Conservation (phyloP, 2,329 filamentous ascomycete genomes). For the Exophiala xenobiotica region DNA sequence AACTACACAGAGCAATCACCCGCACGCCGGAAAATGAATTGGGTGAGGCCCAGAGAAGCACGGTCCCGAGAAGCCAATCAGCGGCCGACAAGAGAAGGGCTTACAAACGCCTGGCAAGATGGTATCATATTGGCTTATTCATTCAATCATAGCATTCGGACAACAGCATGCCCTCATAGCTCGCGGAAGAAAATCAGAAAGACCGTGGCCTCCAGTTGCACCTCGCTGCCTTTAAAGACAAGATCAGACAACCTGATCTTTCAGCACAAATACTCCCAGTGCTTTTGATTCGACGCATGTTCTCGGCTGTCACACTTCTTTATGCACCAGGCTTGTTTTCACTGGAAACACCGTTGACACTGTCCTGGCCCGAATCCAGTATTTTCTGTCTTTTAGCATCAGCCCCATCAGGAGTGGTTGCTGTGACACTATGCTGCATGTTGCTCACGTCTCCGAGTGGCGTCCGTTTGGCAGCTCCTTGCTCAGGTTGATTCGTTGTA, state of each 20-base stretch:
- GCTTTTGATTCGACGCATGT: no score
- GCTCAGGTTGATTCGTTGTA: constrained; percentile 26
- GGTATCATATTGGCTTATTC: not conserved
- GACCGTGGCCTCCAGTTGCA: no score
- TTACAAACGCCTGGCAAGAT: not conserved
- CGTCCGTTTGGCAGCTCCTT: constrained; percentile 38
- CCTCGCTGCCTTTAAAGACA: no score
- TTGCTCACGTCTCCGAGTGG: constrained; percentile 49
- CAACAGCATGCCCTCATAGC: not conserved
- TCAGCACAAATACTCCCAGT: no score
- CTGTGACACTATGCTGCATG: constrained; percentile 29
- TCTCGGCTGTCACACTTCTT: no score
- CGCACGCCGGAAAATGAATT: no score
- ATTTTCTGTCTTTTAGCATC: constrained; percentile 30
- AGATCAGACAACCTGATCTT: no score
- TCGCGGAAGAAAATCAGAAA: no score
- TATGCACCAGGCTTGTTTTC: not conserved
- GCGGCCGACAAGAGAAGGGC: no score
- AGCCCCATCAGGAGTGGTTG: constrained; percentile 20
- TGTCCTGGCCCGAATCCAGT: constrained; percentile 3
- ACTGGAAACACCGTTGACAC: not conserved
- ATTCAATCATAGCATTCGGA: not conserved
- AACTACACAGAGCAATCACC: no score
- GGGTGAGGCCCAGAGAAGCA: no score
- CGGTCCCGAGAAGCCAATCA: no score